Conservation (phyloP, 2,329 filamentous ascomycete genomes). For the Botrytis porri region DNA sequence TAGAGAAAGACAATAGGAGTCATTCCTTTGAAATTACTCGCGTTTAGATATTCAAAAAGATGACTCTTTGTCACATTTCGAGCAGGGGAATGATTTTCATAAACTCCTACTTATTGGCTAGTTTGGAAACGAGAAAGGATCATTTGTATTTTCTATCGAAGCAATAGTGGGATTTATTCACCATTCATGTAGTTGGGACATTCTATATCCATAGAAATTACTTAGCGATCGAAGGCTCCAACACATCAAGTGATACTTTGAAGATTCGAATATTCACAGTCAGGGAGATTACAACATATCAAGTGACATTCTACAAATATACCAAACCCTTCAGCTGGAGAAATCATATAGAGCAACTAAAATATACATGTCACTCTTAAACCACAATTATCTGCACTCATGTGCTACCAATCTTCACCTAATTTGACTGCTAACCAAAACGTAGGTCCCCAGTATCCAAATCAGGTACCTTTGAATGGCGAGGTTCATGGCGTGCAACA, state of each 20-base stretch:
- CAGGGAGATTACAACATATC: not conserved
- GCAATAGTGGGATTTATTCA: not conserved
- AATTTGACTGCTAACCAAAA: slow-evolving; percentile 22
- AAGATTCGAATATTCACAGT: not conserved
- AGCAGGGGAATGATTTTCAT: not conserved
- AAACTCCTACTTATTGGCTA: not conserved
- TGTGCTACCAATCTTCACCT: not conserved
- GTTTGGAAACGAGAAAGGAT: not conserved
- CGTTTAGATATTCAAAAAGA: not conserved
- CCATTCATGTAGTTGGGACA: not conserved
- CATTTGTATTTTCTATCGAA: not conserved
- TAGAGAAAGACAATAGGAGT: not conserved
- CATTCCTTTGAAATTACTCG: not conserved
- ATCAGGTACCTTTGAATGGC: slow-evolving; percentile 54
- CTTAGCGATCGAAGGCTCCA: not conserved
- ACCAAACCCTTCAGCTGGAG: not conserved
- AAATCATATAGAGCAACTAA: slow-evolving; percentile 1
- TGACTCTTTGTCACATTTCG: not conserved
- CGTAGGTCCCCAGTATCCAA: slow-evolving; percentile 33
- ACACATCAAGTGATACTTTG: not conserved
- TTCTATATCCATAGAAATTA: not conserved
- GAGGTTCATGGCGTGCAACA: slow-evolving; percentile 80
- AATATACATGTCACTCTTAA: not conserved
- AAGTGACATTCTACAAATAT: not conserved
- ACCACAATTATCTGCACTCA: not conserved